Evolutionary conservation across 2,329 filamentous ascomycete genomes (phyloP).

Genomic region (Myriosclerotinia curreyana): DNA sequence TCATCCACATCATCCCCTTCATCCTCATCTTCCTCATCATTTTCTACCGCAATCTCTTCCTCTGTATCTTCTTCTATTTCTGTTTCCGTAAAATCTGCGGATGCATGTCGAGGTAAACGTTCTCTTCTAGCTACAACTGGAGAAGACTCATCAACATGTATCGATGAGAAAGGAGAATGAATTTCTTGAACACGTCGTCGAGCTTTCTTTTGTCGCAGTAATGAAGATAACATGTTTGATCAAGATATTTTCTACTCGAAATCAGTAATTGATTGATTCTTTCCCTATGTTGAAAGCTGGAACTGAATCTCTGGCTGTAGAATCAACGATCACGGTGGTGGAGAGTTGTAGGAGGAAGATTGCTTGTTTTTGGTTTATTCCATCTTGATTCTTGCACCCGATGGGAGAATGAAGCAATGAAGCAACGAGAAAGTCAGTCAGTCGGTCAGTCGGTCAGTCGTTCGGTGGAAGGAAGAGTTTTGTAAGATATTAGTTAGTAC

Average conservation of each 20-base stretch:
- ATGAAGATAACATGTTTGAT: slow-evolving; percentile 40
- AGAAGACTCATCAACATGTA: slow-evolving; percentile 34
- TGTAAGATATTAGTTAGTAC: not conserved
- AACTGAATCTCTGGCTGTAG: not conserved
- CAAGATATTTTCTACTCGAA: slow-evolving; percentile 8
- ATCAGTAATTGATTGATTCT: not conserved
- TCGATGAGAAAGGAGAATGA: slow-evolving; percentile 39
- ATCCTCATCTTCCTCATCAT: slow-evolving; percentile 36
- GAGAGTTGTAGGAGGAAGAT: not conserved
- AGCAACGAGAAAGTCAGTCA: not conserved
- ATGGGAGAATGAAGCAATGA: slow-evolving; percentile 1
- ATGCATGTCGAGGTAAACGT: slow-evolving; percentile 43
- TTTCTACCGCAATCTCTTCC: slow-evolving; percentile 27
- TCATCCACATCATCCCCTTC: slow-evolving; percentile 43
- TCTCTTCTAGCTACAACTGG: slow-evolving; percentile 28
- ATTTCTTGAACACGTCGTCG: slow-evolving; percentile 34
- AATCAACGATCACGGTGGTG: not conserved
- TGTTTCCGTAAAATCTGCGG: slow-evolving; percentile 63
- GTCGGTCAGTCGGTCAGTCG: too few relatives aligned
- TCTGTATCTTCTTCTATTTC: slow-evolving; percentile 49
- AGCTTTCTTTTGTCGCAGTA: slow-evolving; percentile 39
- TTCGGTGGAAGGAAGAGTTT: not conserved
- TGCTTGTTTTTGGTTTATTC: slow-evolving; percentile 1
- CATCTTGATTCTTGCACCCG: not conserved
- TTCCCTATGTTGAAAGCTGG: not conserved